Conservation (phyloP, 306 rosid species). For the Prinsepia uniflora region DNA sequence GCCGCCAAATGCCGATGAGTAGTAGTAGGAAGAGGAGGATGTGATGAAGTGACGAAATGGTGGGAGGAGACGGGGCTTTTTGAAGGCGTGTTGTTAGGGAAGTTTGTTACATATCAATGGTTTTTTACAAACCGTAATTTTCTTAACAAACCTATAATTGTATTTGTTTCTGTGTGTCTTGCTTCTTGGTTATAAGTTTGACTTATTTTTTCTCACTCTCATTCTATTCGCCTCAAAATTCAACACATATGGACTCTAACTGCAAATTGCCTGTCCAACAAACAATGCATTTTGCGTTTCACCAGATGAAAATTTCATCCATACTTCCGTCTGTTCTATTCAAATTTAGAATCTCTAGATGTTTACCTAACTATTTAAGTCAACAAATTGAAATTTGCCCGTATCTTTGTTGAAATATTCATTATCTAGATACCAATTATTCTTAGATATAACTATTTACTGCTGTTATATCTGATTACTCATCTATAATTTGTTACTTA, state of each 20-base stretch:
- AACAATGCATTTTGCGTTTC: not conserved
- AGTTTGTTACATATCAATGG: slow-evolving; percentile 9
- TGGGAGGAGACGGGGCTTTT: slow-evolving; percentile 14
- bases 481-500: no score
- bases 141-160: slow-evolving; percentile 3
- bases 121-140: slow-evolving; percentile 13
- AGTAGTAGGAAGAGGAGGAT: not conserved
- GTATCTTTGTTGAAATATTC: no score
- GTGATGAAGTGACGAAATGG: slow-evolving; percentile 5
- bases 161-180: not conserved
- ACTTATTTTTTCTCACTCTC: not conserved
- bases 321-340: not conserved
- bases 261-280: not conserved
- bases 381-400: no score
- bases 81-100: not conserved
- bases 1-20: slow-evolving; percentile 6
- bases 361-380: no score
- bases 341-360: slow-evolving; percentile 1
- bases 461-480: no score
- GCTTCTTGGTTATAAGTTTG: not conserved
- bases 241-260: not conserved
- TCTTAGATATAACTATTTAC: no score
- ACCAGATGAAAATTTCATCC: not conserved
- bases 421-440: no score
- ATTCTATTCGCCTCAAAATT: not conserved